Base-by-base conservation (phyloP, 495 filamentous ascomycete genomes). In the Lasiosphaeria miniovina region DNA sequence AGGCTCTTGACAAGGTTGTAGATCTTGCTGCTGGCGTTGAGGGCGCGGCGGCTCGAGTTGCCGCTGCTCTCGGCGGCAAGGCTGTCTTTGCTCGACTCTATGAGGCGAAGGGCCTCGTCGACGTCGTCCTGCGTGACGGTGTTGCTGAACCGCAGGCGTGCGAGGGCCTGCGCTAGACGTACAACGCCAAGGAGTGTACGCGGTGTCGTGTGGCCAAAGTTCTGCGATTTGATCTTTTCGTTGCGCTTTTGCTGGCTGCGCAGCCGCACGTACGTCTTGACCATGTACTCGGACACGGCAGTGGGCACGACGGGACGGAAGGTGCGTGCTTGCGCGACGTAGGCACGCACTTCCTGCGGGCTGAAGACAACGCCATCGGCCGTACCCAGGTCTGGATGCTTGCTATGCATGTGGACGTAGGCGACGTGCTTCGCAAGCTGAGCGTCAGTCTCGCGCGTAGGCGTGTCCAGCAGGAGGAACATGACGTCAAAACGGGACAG, bases 401-500 rank as follows among this genome's bases (percentile, higher is more conserved):
- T 86, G 79, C 89, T 93, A 76, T 98, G 86, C 90, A 98, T 98
- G 75, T 98, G 94, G 32, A 98, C 94, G 73, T 93, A 90, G 38
- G 95, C 90, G 63, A 98, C 94, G 79, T 98, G 94, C 67, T 86
- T 86, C 41, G 93, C 94, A n/a, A 98, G 83, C 69, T 96, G 89
- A 63, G 95, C 91, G 71, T 98, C 94, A 4, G 81, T 80, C 34
- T 98, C 95, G 38, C 90, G 86, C 4, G 84, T 87, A 1, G 95
- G 95, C 1, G 89, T 94, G 74, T 98, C 94, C 11, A 98, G 86
- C 64, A 98, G 93, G 36, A 98, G 80, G 81, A 96, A 98, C 64
- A 98, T 86, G 61, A 98, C 81, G 75, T 98, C 94, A 77, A 98
- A 98, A 78, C 94, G 90, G 45, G 93, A 96, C 4, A 98, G 87